Conservation (phyloP, 352 stramenopile species). For the Pythium pyrilobum region DNA sequence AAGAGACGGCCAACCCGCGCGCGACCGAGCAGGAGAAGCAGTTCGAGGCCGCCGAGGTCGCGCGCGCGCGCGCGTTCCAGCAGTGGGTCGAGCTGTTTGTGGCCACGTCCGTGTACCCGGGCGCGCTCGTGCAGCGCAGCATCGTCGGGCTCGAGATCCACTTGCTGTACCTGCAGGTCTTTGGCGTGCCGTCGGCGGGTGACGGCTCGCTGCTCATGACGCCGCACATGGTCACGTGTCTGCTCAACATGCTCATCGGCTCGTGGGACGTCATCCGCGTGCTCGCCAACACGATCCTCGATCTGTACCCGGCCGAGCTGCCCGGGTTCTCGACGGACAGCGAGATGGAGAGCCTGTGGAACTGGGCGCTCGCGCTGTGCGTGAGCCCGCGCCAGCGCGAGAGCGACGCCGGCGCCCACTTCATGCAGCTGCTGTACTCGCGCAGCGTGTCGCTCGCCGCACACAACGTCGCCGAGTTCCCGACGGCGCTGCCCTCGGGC, state of each 20-base stretch:
- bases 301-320: conserved; percentile 58
- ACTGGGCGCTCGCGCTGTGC: conserved; percentile 71
- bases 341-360: conserved; percentile 40
- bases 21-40: conserved; percentile 4
- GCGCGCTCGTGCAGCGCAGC: conserved; percentile 58
- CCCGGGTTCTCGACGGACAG: conserved; percentile 45
- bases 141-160: conserved; percentile 72
- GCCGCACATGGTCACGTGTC: conserved; percentile 54
- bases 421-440: conserved; percentile 78
- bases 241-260: conserved; percentile 77
- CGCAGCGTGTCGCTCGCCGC: conserved; percentile 43
- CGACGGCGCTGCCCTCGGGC: background rate
- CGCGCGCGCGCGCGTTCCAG: conserved; percentile 43
- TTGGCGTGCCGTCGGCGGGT: conserved; percentile 31
- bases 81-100: conserved; percentile 67
- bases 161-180: conserved; percentile 65
- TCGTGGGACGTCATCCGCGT: conserved; percentile 76
- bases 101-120: conserved; percentile 54
- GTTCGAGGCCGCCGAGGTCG: conserved; percentile 25
- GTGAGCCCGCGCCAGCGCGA: conserved; percentile 74
- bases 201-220: conserved; percentile 35
- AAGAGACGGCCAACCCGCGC: conserved; percentile 15
- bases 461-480: conserved; percentile 22
- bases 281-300: conserved; percentile 58
- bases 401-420: conserved; percentile 80